Conservation (phyloP, 768 basidiomycete genomes). For the Boletus coccyginus region DNA sequence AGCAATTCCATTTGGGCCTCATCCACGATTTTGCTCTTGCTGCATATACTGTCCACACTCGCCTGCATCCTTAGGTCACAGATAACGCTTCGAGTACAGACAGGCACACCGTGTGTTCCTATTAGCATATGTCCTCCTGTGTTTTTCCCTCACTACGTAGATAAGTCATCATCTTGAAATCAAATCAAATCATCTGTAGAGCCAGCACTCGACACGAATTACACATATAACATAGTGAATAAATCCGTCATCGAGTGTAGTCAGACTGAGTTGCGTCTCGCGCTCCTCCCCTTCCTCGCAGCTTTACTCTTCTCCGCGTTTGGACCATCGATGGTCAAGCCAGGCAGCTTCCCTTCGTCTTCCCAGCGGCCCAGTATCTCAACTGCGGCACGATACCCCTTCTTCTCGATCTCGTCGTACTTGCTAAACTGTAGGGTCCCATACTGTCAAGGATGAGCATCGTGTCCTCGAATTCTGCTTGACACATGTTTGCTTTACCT, state of each 20-base stretch:
- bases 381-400: constrained; percentile 74
- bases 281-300: constrained; percentile 67
- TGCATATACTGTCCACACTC: constrained; percentile 16
- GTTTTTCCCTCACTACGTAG: constrained; percentile 11
- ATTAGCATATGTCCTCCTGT: constrained; percentile 17
- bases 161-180: constrained; percentile 18
- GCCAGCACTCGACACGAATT: background rate
- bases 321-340: constrained; percentile 61
- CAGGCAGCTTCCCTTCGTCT: constrained; percentile 80
- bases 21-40: constrained; percentile 10
- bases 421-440: constrained; percentile 89
- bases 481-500: constrained; percentile 45
- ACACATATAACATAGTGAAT: background rate
- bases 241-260: background rate
- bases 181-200: background rate
- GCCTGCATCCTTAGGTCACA: constrained; percentile 16
- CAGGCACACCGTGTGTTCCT: constrained; percentile 20
- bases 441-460: constrained; percentile 48
- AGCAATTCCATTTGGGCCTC: constrained; percentile 7
- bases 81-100: constrained; percentile 19
- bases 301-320: constrained; percentile 41
- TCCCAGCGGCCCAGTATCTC: constrained; percentile 75
- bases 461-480: background rate
- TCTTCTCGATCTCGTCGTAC: constrained; percentile 83
- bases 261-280: constrained; percentile 69